Conservation (phyloP, 306 rosid genomes). For the Medicago lupulina region DNA sequence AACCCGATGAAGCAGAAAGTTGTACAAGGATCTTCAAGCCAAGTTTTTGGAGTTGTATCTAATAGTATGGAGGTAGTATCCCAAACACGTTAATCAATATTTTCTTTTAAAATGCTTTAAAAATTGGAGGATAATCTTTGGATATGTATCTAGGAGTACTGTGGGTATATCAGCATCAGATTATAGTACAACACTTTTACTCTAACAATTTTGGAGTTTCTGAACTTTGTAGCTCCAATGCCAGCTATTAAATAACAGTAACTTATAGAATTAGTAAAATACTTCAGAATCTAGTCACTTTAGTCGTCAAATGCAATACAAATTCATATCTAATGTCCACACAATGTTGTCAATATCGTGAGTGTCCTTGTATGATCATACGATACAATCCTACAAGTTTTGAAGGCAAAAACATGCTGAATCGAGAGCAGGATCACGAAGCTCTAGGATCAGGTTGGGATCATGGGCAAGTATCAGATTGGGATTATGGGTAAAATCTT, state of each 20-base stretch:
- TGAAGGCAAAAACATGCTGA: neutral
- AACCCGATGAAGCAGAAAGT: neutral
- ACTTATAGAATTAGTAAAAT: slow-evolving; percentile 1
- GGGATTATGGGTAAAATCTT: neutral
- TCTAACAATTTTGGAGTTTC: neutral
- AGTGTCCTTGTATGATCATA: neutral
- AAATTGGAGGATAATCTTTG: neutral
- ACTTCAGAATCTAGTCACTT: neutral
- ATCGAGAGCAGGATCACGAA: neutral
- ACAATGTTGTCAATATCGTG: slow-evolving; percentile 2
- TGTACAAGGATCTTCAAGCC: neutral
- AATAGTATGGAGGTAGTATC: neutral
- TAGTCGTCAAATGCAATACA: slow-evolving; percentile 14
- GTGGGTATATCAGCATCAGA: neutral
- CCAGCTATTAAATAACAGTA: neutral
- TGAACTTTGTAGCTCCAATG: neutral
- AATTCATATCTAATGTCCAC: slow-evolving; percentile 4
- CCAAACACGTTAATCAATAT: neutral
- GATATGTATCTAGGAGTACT: neutral
- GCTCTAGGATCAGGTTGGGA: neutral
- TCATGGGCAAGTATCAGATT: neutral
- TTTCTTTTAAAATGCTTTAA: neutral
- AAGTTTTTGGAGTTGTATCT: neutral
- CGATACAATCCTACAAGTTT: neutral
- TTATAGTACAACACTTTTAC: neutral